phyloP scores from a whole-genome alignment of 805 yeast species.

The Myxozyma geophila region DNA sequence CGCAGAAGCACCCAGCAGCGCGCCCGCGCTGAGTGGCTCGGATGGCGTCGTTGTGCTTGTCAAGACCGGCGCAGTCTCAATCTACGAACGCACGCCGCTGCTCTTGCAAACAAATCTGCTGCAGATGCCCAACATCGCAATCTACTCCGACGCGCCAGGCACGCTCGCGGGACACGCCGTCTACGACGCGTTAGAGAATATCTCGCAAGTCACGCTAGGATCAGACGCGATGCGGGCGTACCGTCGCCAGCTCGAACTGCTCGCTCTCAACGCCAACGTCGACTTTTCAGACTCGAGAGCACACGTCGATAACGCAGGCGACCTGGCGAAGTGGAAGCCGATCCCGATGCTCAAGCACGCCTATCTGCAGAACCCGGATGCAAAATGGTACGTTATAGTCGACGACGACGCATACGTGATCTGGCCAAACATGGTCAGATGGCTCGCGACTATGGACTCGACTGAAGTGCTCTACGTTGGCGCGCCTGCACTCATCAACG shows the following conservation, averaged over 20 bases:
- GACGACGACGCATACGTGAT: conserved; percentile 46
- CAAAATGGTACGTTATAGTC: conserved; percentile 46
- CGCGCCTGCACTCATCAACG: conserved; percentile 34
- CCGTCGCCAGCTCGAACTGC: conserved; percentile 19
- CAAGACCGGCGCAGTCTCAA: conserved; percentile 44
- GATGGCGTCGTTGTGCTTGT: conserved; percentile 37
- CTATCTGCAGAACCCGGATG: conserved; percentile 38
- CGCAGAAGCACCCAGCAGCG: not conserved
- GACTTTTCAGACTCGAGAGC: conserved; percentile 5
- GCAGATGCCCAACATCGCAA: conserved; percentile 40
- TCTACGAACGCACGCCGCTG: conserved; percentile 46
- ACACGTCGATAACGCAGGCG: conserved; percentile 43
- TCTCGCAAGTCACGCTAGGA: not conserved
- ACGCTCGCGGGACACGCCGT: conserved; percentile 44
- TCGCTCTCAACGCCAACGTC: conserved; percentile 8
- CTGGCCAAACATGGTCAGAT: conserved; percentile 40
- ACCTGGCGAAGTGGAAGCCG: conserved; percentile 47
- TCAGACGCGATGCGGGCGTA: conserved; percentile 38
- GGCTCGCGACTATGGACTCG: conserved; percentile 39
- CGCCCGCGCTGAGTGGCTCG: conserved; percentile 15
- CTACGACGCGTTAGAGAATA: conserved; percentile 41
- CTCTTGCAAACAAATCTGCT: conserved; percentile 44
- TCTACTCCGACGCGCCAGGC: conserved; percentile 45
- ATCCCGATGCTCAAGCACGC: conserved; percentile 46
- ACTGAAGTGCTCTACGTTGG: conserved; percentile 44